Percentiles rank a stretch among this genome's conserved stretches.
Evolutionary conservation across 2,329 filamentous ascomycete genomes (phyloP).

Genomic region (Trichoderma gracile): DNA sequence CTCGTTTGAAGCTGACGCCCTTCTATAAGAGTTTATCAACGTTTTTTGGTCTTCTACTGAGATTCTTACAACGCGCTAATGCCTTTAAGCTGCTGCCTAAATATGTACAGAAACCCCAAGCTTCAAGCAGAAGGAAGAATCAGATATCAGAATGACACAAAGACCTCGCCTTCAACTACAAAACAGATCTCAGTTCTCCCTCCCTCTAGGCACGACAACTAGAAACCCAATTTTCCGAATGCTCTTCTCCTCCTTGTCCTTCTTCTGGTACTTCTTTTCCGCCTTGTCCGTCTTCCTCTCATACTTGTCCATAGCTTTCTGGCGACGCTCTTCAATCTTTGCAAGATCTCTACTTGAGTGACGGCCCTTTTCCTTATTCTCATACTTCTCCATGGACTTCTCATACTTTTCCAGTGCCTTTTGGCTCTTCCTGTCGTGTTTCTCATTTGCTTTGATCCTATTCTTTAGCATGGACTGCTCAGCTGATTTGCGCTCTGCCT

Average conservation of each 20-base stretch:
- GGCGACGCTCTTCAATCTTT: not conserved
- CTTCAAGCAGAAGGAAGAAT: too few species aligned
- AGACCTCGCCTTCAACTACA: not conserved
- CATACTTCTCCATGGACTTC: not conserved
- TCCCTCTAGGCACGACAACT: not conserved
- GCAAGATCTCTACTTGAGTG: slow-evolving; percentile 2
- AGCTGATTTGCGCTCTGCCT: slow-evolving; percentile 3
- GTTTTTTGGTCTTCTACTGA: too few species aligned
- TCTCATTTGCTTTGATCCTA: not conserved
- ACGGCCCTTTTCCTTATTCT: not conserved
- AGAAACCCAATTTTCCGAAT: slow-evolving; percentile 2
- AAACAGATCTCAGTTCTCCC: not conserved
- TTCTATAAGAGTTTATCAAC: too few species aligned
- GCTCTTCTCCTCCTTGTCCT: slow-evolving; percentile 4
- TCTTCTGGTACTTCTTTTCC: not conserved
- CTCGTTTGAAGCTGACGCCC: too few species aligned
- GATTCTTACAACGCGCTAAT: too few species aligned
- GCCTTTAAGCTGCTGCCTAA: too few species aligned
- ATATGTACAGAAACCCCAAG: too few species aligned
- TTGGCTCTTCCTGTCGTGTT: not conserved
- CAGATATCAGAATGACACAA: too few species aligned
- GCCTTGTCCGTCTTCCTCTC: slow-evolving; percentile 3
- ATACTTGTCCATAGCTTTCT: not conserved
- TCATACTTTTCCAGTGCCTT: slow-evolving; percentile 5
- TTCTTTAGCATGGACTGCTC: slow-evolving; percentile 16